A percentile compares a stretch with the other conserved stretches of the same genome.
These are phyloP conservation scores for Globisporangium sylvaticum DNA, from an alignment of 352 stramenopile species.

Conservation along the genomic window DNA sequence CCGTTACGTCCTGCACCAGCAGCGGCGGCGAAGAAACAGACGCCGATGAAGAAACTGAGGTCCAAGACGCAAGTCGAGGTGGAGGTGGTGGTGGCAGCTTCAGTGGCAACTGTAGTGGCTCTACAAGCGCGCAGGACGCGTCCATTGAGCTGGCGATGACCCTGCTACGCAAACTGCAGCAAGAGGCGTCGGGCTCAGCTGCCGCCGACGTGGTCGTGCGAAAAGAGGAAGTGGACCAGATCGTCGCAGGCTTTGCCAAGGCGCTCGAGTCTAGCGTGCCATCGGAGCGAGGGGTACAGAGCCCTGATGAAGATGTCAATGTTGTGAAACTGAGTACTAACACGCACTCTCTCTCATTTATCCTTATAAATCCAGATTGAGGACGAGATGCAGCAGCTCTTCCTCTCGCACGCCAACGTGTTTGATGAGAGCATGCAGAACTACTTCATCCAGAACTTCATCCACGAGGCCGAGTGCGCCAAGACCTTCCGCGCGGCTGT, in stretches of 20 bases:
- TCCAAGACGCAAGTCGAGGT: constrained; percentile 11
- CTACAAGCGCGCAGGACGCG: constrained; percentile 20
- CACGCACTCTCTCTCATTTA: neutral
- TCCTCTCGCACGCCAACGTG: constrained; percentile 73
- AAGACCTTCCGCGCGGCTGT: constrained; percentile 68
- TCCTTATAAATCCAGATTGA: constrained; percentile 29
- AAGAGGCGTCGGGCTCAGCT: constrained; percentile 13
- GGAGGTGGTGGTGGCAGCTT: neutral
- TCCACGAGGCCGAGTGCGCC: constrained; percentile 64
- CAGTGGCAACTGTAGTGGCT: neutral
- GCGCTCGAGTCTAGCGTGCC: constrained; percentile 43
- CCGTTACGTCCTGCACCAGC: neutral
- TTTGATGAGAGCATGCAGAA: constrained; percentile 85
- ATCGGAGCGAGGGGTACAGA: constrained; percentile 39
- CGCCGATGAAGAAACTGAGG: constrained; percentile 6
- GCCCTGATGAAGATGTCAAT: neutral
- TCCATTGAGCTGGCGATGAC: constrained; percentile 55
- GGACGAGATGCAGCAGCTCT: constrained; percentile 67
- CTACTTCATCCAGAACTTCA: constrained; percentile 86
- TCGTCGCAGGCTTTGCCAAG: constrained; percentile 56
- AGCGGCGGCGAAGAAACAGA: constrained; percentile 7
- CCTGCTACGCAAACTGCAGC: constrained; percentile 54
- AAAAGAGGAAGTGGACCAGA: constrained; percentile 51
- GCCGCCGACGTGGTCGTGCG: constrained; percentile 31
- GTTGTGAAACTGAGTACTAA: neutral